Percentiles rank a stretch among this genome's conserved stretches.
phyloP scores from a whole-genome alignment of 495 filamentous ascomycete species.

The Apiosordaria backusii region DNA sequence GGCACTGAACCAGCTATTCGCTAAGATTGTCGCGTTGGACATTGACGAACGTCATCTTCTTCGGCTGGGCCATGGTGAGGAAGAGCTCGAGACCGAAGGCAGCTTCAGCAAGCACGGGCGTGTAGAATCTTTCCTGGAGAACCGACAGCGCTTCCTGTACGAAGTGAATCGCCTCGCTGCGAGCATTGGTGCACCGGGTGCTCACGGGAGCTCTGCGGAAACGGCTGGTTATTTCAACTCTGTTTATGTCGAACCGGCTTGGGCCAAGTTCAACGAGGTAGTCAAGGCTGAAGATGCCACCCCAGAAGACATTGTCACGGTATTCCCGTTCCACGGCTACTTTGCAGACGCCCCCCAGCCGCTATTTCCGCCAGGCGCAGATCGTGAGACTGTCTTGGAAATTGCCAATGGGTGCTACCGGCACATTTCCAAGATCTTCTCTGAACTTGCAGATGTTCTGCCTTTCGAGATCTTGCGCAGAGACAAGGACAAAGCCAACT shows the following conservation, averaged over 20 bases:
- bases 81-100: conserved; percentile 80
- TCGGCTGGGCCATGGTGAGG: conserved; percentile 89
- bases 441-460: conserved; percentile 86
- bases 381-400: conserved; percentile 68
- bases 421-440: conserved; percentile 88
- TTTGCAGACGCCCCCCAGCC: conserved; percentile 87
- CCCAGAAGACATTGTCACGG: conserved; percentile 58
- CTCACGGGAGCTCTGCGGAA: conserved; percentile 92
- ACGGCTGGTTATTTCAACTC: conserved; percentile 94
- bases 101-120: conserved; percentile 93
- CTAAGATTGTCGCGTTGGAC: conserved; percentile 90
- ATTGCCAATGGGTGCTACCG: conserved; percentile 81
- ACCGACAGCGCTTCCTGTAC: conserved; percentile 68
- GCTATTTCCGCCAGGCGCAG: conserved; percentile 63
- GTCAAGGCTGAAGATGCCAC: conserved; percentile 49
- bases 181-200: conserved; percentile 79
- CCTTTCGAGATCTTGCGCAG: conserved; percentile 92
- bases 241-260: conserved; percentile 84
- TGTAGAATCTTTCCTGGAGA: conserved; percentile 94
- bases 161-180: conserved; percentile 86
- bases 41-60: conserved; percentile 95
- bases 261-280: conserved; percentile 76
- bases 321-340: conserved; percentile 86
- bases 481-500: conserved; percentile 89
- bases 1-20: conserved; percentile 96